Percentiles rank a stretch among this genome's conserved stretches.
phyloP scores from a whole-genome alignment of 805 yeast genomes.

The Wickerhamiella kurtzmanii region DNA sequence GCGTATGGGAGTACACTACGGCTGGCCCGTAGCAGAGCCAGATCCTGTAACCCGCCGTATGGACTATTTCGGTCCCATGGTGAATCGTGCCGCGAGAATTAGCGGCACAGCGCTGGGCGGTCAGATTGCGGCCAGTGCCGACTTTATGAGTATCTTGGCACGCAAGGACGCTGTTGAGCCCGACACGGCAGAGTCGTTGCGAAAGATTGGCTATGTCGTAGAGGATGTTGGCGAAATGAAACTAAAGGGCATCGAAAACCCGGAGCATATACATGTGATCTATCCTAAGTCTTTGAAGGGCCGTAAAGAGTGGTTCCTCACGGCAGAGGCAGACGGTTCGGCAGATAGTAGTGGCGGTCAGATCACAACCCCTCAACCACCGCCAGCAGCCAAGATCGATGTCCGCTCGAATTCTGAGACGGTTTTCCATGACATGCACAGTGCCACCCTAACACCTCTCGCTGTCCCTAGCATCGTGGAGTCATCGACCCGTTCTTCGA shows the following conservation, averaged over 20 bases:
- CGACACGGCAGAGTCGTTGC: slow-evolving; percentile 27
- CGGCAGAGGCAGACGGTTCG: slow-evolving; percentile 1
- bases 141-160: slow-evolving; percentile 60
- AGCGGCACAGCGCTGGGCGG: slow-evolving; percentile 97
- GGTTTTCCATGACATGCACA: background rate
- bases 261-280: slow-evolving; percentile 68
- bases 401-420: background rate
- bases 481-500: background rate
- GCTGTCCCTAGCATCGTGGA: background rate
- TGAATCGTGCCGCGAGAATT: slow-evolving; percentile 84
- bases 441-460: background rate
- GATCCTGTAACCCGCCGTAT: slow-evolving; percentile 92
- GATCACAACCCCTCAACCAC: background rate
- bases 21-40: slow-evolving; percentile 87
- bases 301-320: slow-evolving; percentile 29
- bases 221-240: slow-evolving; percentile 72
- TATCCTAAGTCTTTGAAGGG: slow-evolving; percentile 55
- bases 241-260: slow-evolving; percentile 87
- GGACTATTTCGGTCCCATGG: slow-evolving; percentile 99
- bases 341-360: background rate
- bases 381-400: background rate
- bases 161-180: slow-evolving; percentile 35
- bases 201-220: slow-evolving; percentile 54
- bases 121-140: slow-evolving; percentile 78
- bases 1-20: slow-evolving; percentile 98